Evolutionary conservation across 495 filamentous ascomycete species (phyloP).

Genomic region (Hyaloscypha hepaticicola): DNA sequence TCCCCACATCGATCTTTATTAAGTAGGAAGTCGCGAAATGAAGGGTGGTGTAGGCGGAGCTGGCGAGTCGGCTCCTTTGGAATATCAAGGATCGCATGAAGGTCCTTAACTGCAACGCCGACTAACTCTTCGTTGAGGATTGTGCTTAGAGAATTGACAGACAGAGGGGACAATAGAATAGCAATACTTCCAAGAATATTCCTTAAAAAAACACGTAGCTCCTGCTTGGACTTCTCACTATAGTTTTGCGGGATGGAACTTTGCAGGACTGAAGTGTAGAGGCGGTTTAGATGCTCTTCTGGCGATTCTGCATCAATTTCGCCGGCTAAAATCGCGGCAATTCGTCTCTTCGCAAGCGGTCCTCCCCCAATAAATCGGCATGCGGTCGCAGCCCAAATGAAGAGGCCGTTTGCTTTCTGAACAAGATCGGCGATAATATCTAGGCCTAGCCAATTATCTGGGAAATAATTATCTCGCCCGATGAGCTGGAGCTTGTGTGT

Average conservation of each 20-base stretch:
- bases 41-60: conserved; percentile 45
- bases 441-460: conserved; percentile 8
- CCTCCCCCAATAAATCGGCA: conserved; percentile 18
- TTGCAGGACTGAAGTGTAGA: conserved; percentile 14
- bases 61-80: conserved; percentile 29
- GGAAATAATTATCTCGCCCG: neutral
- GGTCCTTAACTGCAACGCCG: conserved; percentile 26
- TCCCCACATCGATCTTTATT: conserved; percentile 34
- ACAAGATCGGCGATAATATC: conserved; percentile 8
- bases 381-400: conserved; percentile 11
- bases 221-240: conserved; percentile 2
- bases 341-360: neutral
- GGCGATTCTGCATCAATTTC: neutral
- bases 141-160: conserved; percentile 29
- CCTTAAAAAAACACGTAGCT: conserved; percentile 4
- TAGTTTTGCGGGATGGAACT: conserved; percentile 1
- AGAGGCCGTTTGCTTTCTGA: conserved; percentile 9
- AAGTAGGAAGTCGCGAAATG: conserved; percentile 54
- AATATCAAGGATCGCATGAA: conserved; percentile 40
- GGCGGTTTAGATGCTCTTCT: conserved; percentile 17
- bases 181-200: conserved; percentile 35
- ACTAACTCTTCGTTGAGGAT: conserved; percentile 26
- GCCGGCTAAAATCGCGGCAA: neutral
- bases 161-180: conserved; percentile 35
- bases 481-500: conserved; percentile 20